Evolutionary conservation across 768 basidiomycete genomes (phyloP).

Genomic region (Tylopilus vinaceipallidus): DNA sequence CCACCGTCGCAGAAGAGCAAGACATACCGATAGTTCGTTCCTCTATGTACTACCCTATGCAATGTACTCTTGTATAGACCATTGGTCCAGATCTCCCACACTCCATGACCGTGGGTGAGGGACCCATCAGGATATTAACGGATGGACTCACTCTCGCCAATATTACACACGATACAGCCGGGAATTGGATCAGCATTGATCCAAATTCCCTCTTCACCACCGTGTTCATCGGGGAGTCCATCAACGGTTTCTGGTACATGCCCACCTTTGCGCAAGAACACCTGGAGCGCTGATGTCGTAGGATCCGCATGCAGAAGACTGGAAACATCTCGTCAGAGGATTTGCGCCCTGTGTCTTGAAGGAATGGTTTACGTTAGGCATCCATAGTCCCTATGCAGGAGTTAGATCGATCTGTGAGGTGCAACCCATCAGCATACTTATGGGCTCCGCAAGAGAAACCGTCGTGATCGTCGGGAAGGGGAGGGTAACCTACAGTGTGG

Average conservation of each 20-base stretch:
- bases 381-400: constrained; percentile 72
- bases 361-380: constrained; percentile 68
- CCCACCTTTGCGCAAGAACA: constrained; percentile 56
- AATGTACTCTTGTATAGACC: constrained; percentile 86
- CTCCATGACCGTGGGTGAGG: constrained; percentile 34
- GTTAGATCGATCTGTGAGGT: constrained; percentile 4
- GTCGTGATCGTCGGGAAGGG: constrained; percentile 72
- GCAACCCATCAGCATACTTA: constrained; percentile 49
- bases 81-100: constrained; percentile 93
- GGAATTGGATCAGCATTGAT: constrained; percentile 82
- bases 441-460: constrained; percentile 91
- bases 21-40: constrained; percentile 59
- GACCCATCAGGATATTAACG: background rate
- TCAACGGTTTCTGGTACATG: constrained; percentile 26
- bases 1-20: background rate
- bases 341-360: background rate
- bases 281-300: constrained; percentile 78
- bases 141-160: constrained; percentile 74
- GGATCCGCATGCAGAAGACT: constrained; percentile 88
- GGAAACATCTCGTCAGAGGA: constrained; percentile 11
- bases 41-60: constrained; percentile 83
- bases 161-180: constrained; percentile 85
- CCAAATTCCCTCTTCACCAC: constrained; percentile 65
- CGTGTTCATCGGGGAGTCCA: constrained; percentile 50
- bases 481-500: constrained; percentile 71